Base-by-base conservation (phyloP, 805 yeast species). In the Barnettozyma californica region DNA sequence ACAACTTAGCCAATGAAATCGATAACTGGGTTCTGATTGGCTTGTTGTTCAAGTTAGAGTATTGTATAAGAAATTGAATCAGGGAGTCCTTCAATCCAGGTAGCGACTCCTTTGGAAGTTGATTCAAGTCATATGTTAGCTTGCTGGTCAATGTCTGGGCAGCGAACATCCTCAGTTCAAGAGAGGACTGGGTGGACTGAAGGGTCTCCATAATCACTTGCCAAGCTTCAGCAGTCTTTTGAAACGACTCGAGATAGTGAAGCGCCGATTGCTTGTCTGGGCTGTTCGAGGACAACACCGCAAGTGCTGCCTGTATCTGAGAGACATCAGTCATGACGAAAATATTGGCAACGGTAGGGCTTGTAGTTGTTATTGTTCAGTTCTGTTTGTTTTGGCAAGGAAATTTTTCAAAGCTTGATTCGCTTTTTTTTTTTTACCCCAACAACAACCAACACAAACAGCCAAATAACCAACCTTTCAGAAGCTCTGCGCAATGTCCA, bases 111-210 rank as follows among this genome's bases (percentile, higher is more conserved):
- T 67, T 71, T 0, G 89, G 87, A 5, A 94, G 68, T 66, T 94
- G 98, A 46, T 76, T 71, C 54, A 92, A 71, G 66, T 94, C 98
- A 64, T 87, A 91, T 11, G 87, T 85, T 45, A 89, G 77, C 58
- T 78, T 91, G 40, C 91, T 83, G 53, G 97, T 74, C 52, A 94
- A 68, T 0, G 99, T 94, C 64, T 95, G 99, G 0, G 97, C 85
- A 14, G 92, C 84, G 69, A 95, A 94, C 59, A 94, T 72, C 58
- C 81, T 82, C 44, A 85, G 68, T 60, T 84, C 87, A 40, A 80
- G 54, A 4, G 78, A 43, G 5, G 60, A 61, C 18, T 34, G 47
- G 21, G 19, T 18, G 55, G 56, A 6, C 65, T 52, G 53, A 13
- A 90, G 72, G 1, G 85, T 73, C 42, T 74, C 70, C 59, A 83